These are phyloP conservation scores for Crucibulum cyathiforme DNA, from an alignment of 1,284 basidiomycete genomes.

Conservation along the genomic window DNA sequence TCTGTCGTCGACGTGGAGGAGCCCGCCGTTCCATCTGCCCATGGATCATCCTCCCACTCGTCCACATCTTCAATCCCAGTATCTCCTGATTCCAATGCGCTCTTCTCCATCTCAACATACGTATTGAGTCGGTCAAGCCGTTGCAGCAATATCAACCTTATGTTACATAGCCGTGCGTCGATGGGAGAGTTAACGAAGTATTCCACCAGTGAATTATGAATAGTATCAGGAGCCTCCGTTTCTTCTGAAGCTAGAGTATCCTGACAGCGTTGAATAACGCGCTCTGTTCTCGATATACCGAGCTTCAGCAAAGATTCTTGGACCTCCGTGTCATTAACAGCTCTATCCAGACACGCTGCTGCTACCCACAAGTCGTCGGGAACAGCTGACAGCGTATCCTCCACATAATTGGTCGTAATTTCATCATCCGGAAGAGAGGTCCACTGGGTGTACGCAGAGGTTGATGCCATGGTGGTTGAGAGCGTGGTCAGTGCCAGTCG, in stretches of 20 bases:
- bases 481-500: background rate
- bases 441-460: slow-evolving; percentile 55
- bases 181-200: slow-evolving; percentile 59
- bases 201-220: slow-evolving; percentile 42
- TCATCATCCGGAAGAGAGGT: slow-evolving; percentile 57
- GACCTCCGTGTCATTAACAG: slow-evolving; percentile 60
- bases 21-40: slow-evolving; percentile 59
- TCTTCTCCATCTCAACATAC: slow-evolving; percentile 64
- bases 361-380: slow-evolving; percentile 76
- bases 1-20: slow-evolving; percentile 26
- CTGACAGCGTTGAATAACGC: slow-evolving; percentile 54
- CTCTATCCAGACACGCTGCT: slow-evolving; percentile 72
- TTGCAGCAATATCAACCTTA: slow-evolving; percentile 66
- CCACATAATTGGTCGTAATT: slow-evolving; percentile 55
- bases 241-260: slow-evolving; percentile 31
- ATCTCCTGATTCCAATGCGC: slow-evolving; percentile 34
- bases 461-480: background rate
- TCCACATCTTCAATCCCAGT: slow-evolving; percentile 45
- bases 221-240: no score
- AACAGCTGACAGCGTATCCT: slow-evolving; percentile 54
- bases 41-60: slow-evolving; percentile 85
- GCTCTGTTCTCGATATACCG: slow-evolving; percentile 64
- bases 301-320: slow-evolving; percentile 66
- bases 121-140: slow-evolving; percentile 73
- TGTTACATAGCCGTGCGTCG: slow-evolving; percentile 67